Evolutionary conservation across 2,329 filamentous ascomycete species (phyloP).

Genomic region (Aureobasidium sp.): DNA sequence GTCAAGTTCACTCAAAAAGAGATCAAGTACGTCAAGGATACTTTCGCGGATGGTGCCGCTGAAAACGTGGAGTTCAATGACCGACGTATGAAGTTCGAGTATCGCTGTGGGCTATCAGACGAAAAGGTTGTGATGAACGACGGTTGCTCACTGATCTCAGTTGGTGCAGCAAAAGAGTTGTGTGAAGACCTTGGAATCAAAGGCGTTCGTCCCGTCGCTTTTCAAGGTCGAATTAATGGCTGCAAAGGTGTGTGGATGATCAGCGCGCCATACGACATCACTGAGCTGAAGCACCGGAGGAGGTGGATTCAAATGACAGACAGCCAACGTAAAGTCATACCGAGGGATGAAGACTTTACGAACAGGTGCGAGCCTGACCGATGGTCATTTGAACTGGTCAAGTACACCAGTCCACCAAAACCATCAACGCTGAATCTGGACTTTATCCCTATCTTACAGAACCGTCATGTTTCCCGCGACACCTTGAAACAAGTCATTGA

Average conservation of each 20-base stretch:
- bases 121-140: conserved; percentile 35
- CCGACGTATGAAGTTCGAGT: conserved; percentile 19
- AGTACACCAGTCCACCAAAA: conserved; percentile 37
- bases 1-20: conserved; percentile 30
- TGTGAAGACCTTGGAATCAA: conserved; percentile 41
- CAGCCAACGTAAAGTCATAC: conserved; percentile 61
- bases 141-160: conserved; percentile 57
- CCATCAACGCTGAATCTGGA: conserved; percentile 56
- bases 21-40: conserved; percentile 26
- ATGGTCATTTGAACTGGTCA: conserved; percentile 57
- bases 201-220: conserved; percentile 49
- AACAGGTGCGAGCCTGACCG: conserved; percentile 37
- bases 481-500: conserved; percentile 43
- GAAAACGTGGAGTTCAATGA: conserved; percentile 33
- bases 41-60: conserved; percentile 22
- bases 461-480: conserved; percentile 42
- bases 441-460: conserved; percentile 58
- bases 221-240: conserved; percentile 62
- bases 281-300: conserved; percentile 32
- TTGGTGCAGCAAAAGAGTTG: conserved; percentile 47
- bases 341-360: conserved; percentile 39
- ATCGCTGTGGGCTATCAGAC: neutral
- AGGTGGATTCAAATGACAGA: conserved; percentile 56
- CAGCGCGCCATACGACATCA: conserved; percentile 40
- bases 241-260: conserved; percentile 70